These are phyloP conservation scores for Aegilops bicornis DNA, from an alignment of 176 grass and related monocot species.

Conservation along the genomic window DNA sequence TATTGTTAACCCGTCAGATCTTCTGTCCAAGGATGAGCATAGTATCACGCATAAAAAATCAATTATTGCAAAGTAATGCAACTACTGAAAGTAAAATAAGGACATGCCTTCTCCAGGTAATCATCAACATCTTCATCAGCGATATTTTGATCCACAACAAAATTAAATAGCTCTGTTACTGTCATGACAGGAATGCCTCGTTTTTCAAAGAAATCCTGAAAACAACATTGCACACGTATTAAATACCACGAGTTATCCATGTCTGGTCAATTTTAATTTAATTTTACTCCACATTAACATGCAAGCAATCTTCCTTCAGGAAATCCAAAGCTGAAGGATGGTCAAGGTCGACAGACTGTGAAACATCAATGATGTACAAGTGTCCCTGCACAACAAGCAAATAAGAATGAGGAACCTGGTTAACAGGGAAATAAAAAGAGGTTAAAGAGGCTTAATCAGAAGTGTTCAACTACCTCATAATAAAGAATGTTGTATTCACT, in stretches of 20 bases:
- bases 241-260: background rate
- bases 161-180: conserved; percentile 82
- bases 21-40: background rate
- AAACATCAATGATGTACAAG: conserved; percentile 98
- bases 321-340: conserved; percentile 87
- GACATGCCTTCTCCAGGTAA: conserved; percentile 84
- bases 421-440: background rate
- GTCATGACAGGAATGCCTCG: conserved; percentile 80
- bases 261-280: background rate
- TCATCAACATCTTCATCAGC: conserved; percentile 77
- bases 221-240: conserved; percentile 16
- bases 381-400: conserved; percentile 64
- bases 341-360: conserved; percentile 93
- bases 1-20: conserved; percentile 15
- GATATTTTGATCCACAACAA: conserved; percentile 83
- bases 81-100: conserved; percentile 11
- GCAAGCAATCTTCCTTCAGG: conserved; percentile 96
- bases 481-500: conserved; percentile 99
- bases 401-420: background rate
- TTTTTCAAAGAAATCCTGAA: conserved; percentile 92
- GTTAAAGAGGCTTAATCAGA: conserved; percentile 17
- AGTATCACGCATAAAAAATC: background rate
- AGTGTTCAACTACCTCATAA: conserved; percentile 67
- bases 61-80: background rate
- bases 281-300: conserved; percentile 77